Percentiles rank a stretch among this genome's conserved stretches.
Conservation (phyloP, 2,329 filamentous ascomycete species). For the Ceratocystiopsis brevicomis region DNA sequence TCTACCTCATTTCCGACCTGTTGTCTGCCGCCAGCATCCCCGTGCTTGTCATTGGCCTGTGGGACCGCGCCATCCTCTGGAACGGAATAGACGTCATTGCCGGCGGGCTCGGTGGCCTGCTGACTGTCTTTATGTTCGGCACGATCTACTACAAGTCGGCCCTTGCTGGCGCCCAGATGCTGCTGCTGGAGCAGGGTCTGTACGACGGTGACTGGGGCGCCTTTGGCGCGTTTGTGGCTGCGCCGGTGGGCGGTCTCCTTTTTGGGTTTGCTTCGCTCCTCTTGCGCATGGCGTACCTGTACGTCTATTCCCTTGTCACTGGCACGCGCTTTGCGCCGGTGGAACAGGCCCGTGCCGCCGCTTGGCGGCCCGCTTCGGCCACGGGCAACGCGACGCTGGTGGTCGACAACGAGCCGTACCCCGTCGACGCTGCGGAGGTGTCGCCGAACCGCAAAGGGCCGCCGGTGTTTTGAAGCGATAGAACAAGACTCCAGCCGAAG, state of each 20-base stretch:
- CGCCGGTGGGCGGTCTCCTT: constrained; percentile 54
- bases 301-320: constrained; percentile 32
- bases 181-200: constrained; percentile 54
- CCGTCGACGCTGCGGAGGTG: neutral
- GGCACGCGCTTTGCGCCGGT: constrained; percentile 48
- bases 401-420: neutral
- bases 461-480: neutral
- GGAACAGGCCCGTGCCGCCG: constrained; percentile 20
- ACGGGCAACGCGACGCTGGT: neutral
- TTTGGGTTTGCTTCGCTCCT: constrained; percentile 48
- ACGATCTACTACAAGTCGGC: constrained; percentile 57
- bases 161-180: constrained; percentile 41
- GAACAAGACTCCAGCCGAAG: neutral
- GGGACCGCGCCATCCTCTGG: constrained; percentile 50
- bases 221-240: constrained; percentile 68
- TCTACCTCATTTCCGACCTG: constrained; percentile 67
- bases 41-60: constrained; percentile 53
- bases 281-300: constrained; percentile 41
- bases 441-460: constrained; percentile 1
- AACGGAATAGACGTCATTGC: constrained; percentile 64
- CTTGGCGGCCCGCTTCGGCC: neutral
- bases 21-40: constrained; percentile 61
- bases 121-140: constrained; percentile 68
- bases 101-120: constrained; percentile 56
- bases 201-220: constrained; percentile 64